Conservation (phyloP, 371 early-diverging fungal species). For the Batkoa obscura region DNA sequence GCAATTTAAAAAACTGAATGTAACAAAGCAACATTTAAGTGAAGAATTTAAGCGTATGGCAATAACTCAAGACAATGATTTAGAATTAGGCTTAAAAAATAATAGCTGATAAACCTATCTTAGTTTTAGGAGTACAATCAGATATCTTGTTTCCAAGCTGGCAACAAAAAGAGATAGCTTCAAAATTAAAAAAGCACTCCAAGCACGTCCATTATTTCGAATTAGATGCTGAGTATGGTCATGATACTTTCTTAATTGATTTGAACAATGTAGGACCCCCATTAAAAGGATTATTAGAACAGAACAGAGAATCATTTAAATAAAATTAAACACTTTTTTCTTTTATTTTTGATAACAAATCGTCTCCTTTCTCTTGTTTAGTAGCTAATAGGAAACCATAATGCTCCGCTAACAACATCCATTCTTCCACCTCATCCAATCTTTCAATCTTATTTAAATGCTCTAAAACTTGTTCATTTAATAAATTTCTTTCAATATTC, state of each 20-base stretch:
- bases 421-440: neutral
- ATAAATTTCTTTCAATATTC: neutral
- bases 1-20: constrained; percentile 20
- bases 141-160: constrained; percentile 86
- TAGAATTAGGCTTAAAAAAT: constrained; percentile 31
- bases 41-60: neutral
- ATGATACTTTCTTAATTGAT: constrained; percentile 91
- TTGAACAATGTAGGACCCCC: constrained; percentile 76
- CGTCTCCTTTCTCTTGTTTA: neutral
- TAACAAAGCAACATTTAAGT: constrained; percentile 21
- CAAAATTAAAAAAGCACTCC: constrained; percentile 54
- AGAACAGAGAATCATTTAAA: constrained; percentile 8
- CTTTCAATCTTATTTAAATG: neutral
- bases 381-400: neutral
- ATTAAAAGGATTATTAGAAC: constrained; percentile 79
- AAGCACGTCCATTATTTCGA: constrained; percentile 82
- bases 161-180: constrained; percentile 91
- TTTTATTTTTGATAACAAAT: neutral
- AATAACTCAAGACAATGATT: constrained; percentile 17
- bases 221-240: constrained; percentile 90
- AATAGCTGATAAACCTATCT: constrained; percentile 41
- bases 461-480: neutral
- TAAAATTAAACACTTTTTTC: neutral
- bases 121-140: constrained; percentile 83
- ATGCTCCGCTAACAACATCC: neutral